Base-by-base conservation (phyloP, 2,329 filamentous ascomycete species). In the Claviceps capensis region DNA sequence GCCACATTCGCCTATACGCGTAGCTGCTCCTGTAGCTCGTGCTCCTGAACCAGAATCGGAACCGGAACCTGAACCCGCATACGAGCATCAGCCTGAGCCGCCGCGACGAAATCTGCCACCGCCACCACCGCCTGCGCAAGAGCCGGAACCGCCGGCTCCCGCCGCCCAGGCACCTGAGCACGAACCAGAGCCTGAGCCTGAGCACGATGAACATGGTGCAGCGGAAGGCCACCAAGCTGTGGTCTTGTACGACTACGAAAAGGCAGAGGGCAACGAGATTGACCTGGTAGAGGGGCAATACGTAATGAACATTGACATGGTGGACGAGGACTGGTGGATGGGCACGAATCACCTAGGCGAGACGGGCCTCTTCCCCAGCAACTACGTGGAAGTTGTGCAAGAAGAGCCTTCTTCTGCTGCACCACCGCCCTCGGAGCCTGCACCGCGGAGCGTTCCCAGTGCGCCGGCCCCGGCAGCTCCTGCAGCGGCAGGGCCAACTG, bases 251-350 rank as follows among this genome's bases (percentile, higher is more conserved):
- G 93, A 98, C 65, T 98, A 98, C 64, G 91, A 96, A 62, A 96
- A 94, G 71, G 89, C 89, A 1, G 93, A 98, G 67, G 90, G 95
- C 59, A 98, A 98, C 62, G 93, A 98, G 70, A 80, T 98, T 53
- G 89, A 95, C 58, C 77, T 98, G 17, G 76, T 79, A 26, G 93
- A 98, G 69, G 90, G 90, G 56, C 87, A 96, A 61, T 80, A 83
- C 57, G 85, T 98, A 40, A 89, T 79, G 23, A 85, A 95, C 64
- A 95, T 98, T 61, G 88, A 97, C 56, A 94, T 94, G 86, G 88
- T 98, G 2, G 93, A 97, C 60, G 86, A 94, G 49, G 91, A 98
- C 65, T 98, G 93, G 93, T 98, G 93, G 93, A 86, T 95, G 79
- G 93, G 94, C 44, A 87, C 85, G 58, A 98, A 97, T 71, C 72